Evolutionary conservation across 2,329 filamentous ascomycete species (phyloP).

Genomic region (Aspergillus pseudoglaucus): DNA sequence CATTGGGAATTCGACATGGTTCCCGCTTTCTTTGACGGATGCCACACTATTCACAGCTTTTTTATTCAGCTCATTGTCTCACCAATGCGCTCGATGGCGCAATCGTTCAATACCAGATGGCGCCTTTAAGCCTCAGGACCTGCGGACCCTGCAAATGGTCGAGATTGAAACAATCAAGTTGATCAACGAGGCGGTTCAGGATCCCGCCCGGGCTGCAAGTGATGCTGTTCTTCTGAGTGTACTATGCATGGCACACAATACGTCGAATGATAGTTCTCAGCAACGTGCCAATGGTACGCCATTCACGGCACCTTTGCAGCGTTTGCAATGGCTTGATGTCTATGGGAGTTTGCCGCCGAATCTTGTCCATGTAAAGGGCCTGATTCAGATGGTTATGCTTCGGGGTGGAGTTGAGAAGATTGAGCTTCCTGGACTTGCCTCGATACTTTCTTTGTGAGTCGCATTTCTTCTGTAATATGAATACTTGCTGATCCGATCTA

Average conservation of each 20-base stretch:
- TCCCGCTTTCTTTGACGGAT: constrained; percentile 23
- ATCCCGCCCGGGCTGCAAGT: constrained; percentile 23
- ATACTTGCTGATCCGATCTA: constrained; percentile 5
- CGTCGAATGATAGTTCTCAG: constrained; percentile 14
- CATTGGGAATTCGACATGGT: constrained; percentile 18
- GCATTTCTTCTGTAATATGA: neutral
- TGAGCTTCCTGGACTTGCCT: constrained; percentile 29
- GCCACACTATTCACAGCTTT: constrained; percentile 26
- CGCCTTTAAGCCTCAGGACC: constrained; percentile 16
- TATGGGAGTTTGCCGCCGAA: constrained; percentile 30
- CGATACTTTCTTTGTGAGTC: constrained; percentile 34
- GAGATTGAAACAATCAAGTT: constrained; percentile 30
- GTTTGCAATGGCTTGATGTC: constrained; percentile 32
- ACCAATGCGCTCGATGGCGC: constrained; percentile 25
- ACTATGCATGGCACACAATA: constrained; percentile 29
- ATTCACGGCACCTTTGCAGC: constrained; percentile 28
- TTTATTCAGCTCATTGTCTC: constrained; percentile 25
- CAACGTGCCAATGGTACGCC: constrained; percentile 14
- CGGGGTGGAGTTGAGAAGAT: constrained; percentile 33
- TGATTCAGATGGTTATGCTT: constrained; percentile 29
- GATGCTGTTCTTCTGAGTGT: constrained; percentile 33
- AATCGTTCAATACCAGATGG: constrained; percentile 17
- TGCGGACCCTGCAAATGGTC: constrained; percentile 18
- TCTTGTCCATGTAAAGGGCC: constrained; percentile 28
- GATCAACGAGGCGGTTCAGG: constrained; percentile 28